phyloP scores from a whole-genome alignment of 2,329 filamentous ascomycete genomes.

The Fusarium austroafricanum region DNA sequence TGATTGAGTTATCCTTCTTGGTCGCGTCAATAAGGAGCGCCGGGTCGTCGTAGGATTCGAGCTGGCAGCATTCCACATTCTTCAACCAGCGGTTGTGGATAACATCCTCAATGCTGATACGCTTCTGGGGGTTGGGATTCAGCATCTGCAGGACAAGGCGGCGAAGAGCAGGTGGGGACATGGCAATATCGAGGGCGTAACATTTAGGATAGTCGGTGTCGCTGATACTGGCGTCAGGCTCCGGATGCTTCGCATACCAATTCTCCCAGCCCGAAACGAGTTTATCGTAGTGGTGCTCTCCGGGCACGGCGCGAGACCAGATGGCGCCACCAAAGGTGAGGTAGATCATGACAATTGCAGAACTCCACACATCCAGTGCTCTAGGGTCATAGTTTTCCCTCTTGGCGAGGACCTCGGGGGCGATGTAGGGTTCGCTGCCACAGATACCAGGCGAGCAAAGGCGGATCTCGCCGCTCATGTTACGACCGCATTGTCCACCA shows the following conservation, averaged over 20 bases:
- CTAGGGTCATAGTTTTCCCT: conserved; percentile 76
- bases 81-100: conserved; percentile 78
- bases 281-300: conserved; percentile 69
- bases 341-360: conserved; percentile 84
- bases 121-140: conserved; percentile 78
- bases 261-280: conserved; percentile 76
- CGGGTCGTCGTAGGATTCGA: conserved; percentile 75
- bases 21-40: conserved; percentile 70
- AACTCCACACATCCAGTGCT: conserved; percentile 86
- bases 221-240: conserved; percentile 53
- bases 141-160: conserved; percentile 84
- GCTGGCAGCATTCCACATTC: conserved; percentile 81
- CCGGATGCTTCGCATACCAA: conserved; percentile 68
- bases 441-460: conserved; percentile 83
- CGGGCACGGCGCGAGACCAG: conserved; percentile 76
- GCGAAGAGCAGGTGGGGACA: conserved; percentile 76
- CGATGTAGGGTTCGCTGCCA: conserved; percentile 87
- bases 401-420: conserved; percentile 83
- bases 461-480: conserved; percentile 76
- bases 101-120: conserved; percentile 76
- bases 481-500: conserved; percentile 77
- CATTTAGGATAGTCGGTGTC: conserved; percentile 75
- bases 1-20: conserved; percentile 62
- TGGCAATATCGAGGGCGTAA: conserved; percentile 70
- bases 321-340: conserved; percentile 78